Percentiles rank a stretch among this genome's conserved stretches.
These are phyloP conservation scores for Botrytis porri DNA, from an alignment of 2,329 filamentous ascomycete genomes.

Conservation along the genomic window DNA sequence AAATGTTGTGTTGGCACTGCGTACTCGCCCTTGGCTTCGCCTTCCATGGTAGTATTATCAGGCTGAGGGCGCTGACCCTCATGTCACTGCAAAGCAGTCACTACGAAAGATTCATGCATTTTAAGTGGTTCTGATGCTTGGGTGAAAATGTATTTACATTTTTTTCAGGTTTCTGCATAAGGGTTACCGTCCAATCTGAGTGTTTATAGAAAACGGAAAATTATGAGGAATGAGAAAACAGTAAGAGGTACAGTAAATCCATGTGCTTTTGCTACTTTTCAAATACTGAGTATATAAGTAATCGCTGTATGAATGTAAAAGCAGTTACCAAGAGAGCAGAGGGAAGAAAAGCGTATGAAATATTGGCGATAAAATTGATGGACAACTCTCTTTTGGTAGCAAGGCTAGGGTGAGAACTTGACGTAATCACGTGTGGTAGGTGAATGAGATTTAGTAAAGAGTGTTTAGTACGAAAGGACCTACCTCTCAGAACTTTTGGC, in stretches of 20 bases:
- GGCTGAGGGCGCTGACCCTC: neutral
- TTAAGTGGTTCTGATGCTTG: neutral
- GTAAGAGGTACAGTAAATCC: too few species aligned
- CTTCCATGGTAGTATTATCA: neutral
- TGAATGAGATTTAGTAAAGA: neutral
- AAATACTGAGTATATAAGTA: neutral
- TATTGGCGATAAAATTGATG: neutral
- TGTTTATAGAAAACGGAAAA: neutral
- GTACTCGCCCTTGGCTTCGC: neutral
- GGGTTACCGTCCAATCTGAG: neutral
- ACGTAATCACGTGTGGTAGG: neutral
- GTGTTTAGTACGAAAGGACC: neutral
- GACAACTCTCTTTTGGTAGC: too few species aligned
- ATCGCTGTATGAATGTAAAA: neutral
- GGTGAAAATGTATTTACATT: neutral
- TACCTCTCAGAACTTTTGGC: neutral
- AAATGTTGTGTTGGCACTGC: rapidly evolving
- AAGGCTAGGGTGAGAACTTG: neutral
- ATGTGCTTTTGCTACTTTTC: neutral
- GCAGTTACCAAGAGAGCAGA: neutral
- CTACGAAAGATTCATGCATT: neutral
- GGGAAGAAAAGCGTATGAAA: neutral
- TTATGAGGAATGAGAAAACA: neutral
- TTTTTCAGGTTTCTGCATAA: neutral
- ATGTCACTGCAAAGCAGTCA: neutral